Base-by-base conservation (phyloP, 1,284 basidiomycete genomes). In the Ustilago trichophora region DNA sequence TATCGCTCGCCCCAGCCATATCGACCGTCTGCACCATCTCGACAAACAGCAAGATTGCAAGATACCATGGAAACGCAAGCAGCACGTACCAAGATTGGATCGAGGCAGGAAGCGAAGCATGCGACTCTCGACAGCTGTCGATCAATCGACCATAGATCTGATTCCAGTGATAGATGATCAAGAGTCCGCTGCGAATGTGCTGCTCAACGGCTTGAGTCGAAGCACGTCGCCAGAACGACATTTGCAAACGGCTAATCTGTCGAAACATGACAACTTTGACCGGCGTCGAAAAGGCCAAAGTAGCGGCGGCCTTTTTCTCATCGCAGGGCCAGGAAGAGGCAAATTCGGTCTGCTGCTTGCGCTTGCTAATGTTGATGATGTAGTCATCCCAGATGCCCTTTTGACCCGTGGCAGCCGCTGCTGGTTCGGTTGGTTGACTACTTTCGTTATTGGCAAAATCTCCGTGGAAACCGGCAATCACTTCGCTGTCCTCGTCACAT, bases 261-360 rank as follows among this genome's bases (percentile, higher is more conserved):
- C 55, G 55, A 16, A 58, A 58, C 47, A 58, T 44, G 34, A 58
- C 48, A 7, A 58, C 55, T 27, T 58, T 58, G 55, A 58, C 55
- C 16, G 55, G 48, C 4, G 55, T 47, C 7, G 55, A 51, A 22
- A 58, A 58, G 42, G 48, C 41, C 2, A 58, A 35, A 11, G 55
- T 58, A 3, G 48, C 55, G 4, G 55, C 35, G 7, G 43, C 43
- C 35, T 43, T 58, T 6, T 16, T 11, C 25, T 33, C 15, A 19
- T 52, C 43, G 44, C 48, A 46, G 19, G 55, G 48, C 55, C 55
- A 58, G 9, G 37, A 34, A 6, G 19, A 41, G 31, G 48, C 36
- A n/a, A 51, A 44, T 10, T 45, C 37, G n/a, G 29, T 10, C n/a
- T 24, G 32, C 18, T 45, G 36, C 16, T 58, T 52, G 44, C 29